Conservation (phyloP, 2,329 filamentous ascomycete genomes). For the Xylaria sp. region DNA sequence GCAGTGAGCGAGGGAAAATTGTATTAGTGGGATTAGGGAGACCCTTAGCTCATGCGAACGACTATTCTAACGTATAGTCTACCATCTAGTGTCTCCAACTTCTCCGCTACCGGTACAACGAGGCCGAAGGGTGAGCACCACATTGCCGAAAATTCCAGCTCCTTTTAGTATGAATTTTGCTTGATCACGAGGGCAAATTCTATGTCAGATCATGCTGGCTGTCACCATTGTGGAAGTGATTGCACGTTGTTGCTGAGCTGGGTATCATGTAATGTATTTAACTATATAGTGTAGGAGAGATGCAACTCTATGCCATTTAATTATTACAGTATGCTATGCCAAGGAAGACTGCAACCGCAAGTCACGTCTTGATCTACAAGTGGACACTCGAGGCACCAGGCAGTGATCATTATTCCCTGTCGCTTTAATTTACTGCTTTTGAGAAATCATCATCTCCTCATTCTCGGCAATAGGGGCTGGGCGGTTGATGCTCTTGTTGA, state of each 20-base stretch:
- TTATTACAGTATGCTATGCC: slow-evolving; percentile 27
- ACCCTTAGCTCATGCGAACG: neutral
- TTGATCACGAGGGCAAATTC: neutral
- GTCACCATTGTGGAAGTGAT: neutral
- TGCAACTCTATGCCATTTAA: slow-evolving; percentile 13
- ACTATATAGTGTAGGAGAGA: slow-evolving; percentile 10
- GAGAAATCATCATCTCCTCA: slow-evolving; percentile 52
- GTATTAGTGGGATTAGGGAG: neutral
- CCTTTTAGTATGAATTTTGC: neutral
- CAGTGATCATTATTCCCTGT: slow-evolving; percentile 13
- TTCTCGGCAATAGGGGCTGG: slow-evolving; percentile 50
- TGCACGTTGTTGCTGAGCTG: neutral
- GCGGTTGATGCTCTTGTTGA: slow-evolving; percentile 49
- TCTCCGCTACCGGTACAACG: neutral
- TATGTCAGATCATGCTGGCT: too few relatives aligned
- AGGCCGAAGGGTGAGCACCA: neutral
- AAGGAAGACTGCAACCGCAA: neutral
- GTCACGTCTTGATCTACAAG: slow-evolving; percentile 17
- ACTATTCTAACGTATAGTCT: too few relatives aligned
- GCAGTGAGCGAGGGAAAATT: neutral
- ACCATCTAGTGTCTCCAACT: neutral
- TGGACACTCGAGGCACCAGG: slow-evolving; percentile 20
- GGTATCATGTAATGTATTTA: slow-evolving; percentile 31
- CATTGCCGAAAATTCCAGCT: neutral
- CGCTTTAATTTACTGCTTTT: slow-evolving; percentile 47